Evolutionary conservation across 1,139 yeast genomes (phyloP).

Genomic region (Torulaspora globosa): DNA sequence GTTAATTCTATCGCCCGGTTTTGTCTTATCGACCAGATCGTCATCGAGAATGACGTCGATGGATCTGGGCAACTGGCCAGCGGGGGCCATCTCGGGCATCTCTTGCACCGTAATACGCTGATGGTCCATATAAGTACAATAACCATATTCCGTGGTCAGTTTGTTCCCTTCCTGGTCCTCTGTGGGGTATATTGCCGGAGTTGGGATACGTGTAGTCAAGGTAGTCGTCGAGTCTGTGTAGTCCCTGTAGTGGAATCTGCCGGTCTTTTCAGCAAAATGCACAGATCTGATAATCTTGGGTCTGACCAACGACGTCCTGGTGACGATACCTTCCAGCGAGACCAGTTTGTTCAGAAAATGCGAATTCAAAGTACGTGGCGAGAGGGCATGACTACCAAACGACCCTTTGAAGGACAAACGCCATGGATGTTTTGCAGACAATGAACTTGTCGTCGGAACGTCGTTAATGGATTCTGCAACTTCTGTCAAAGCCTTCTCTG

Average conservation of each 20-base stretch:
- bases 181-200: slow-evolving; percentile 88
- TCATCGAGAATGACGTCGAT: slow-evolving; percentile 89
- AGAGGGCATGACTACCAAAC: slow-evolving; percentile 81
- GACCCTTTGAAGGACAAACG: slow-evolving; percentile 79
- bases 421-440: slow-evolving; percentile 27
- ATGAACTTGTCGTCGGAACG: slow-evolving; percentile 27
- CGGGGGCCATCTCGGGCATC: slow-evolving; percentile 98
- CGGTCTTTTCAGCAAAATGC: slow-evolving; percentile 84
- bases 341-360: slow-evolving; percentile 73
- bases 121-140: slow-evolving; percentile 88
- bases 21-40: slow-evolving; percentile 84
- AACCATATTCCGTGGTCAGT: slow-evolving; percentile 86
- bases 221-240: slow-evolving; percentile 92
- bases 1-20: slow-evolving; percentile 96
- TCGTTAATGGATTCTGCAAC: slow-evolving; percentile 67
- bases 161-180: slow-evolving; percentile 91
- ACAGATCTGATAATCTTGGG: slow-evolving; percentile 91
- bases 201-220: slow-evolving; percentile 59
- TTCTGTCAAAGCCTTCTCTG: slow-evolving; percentile 81
- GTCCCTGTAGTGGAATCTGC: slow-evolving; percentile 82
- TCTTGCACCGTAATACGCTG: slow-evolving; percentile 93
- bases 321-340: slow-evolving; percentile 92
- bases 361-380: slow-evolving; percentile 84
- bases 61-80: slow-evolving; percentile 94
- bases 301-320: slow-evolving; percentile 86